Evolutionary conservation across 1,139 yeast species (phyloP), one percentile per base, ranked within the genome.

Genomic region (Kluyveromyces marxianus): DNA sequence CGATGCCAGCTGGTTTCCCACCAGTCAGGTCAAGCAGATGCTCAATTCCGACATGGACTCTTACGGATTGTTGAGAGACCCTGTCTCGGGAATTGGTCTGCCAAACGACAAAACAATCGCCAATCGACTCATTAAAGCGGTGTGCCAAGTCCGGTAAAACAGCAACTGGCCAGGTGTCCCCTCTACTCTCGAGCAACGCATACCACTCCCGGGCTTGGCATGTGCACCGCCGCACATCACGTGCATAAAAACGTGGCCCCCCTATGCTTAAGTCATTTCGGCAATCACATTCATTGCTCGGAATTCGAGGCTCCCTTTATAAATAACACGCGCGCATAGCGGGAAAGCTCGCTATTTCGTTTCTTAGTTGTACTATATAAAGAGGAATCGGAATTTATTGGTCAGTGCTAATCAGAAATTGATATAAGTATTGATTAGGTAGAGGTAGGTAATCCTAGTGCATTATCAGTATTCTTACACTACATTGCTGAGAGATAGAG

Each of bases 101-200:
- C 49, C 49, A 7, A 47, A 47, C 41, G 37, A 41, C n/a, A 47
- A 41, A 31, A 44, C 49, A 7, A 42, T 47, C n/a, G 49, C 49
- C 4, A 34, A 47, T 28, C 34, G 41, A 35, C 39, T 47, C 25
- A 41, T 47, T 37, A 30, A 34, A 26, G 34, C 32, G 25, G 41
- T 27, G 24, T 37, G 21, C 14, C 7, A 35, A 14, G 21, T 14
- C 21, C 21, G 21, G 38, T 30, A 30, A 7, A 30, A 10, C 32
- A 30, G 21, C 21, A 14, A 14, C 21, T 14, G 21, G 21, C 21
- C 21, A 14, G 21, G 21, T 14, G 21, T 14, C 2, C 21, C 21
- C 21, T 14, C 21, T 14, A 14, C 21, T 14, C 21, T 14, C 21
- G 21, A 14, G 21, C 21, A 14, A 14, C 2, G 21, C 21, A 14